These are phyloP conservation scores for Nidularia pulvinata DNA, from an alignment of 768 basidiomycete species.

Conservation along the genomic window DNA sequence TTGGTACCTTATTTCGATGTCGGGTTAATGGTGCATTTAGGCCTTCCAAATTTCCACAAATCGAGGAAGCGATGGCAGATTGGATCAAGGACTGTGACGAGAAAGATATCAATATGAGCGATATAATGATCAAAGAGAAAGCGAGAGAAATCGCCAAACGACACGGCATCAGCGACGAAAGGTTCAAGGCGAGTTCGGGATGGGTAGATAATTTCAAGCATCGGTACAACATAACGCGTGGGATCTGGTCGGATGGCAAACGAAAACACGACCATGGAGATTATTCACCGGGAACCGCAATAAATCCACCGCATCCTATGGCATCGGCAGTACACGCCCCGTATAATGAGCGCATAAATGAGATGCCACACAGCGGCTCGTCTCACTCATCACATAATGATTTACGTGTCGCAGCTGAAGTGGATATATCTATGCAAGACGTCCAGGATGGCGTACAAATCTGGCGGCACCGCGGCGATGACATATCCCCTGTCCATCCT, in stretches of 20 bases:
- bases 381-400: no score
- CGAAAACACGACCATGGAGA: no score
- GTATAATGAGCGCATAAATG: no score
- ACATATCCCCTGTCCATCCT: no score
- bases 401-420: no score
- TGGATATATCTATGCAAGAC: no score
- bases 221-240: slow-evolving; percentile 73
- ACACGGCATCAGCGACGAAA: slow-evolving; percentile 60
- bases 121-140: slow-evolving; percentile 60
- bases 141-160: slow-evolving; percentile 65
- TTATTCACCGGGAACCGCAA: no score
- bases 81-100: slow-evolving; percentile 60
- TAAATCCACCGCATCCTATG: no score
- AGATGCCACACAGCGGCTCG: no score
- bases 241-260: slow-evolving; percentile 37
- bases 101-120: slow-evolving; percentile 50
- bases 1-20: neutral
- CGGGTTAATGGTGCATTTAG: slow-evolving; percentile 29
- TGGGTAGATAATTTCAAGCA: slow-evolving; percentile 95
- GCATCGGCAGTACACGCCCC: no score
- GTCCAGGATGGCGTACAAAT: no score
- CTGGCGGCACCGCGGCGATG: no score
- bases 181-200: slow-evolving; percentile 90
- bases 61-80: slow-evolving; percentile 64
- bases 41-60: slow-evolving; percentile 78